Conservation (phyloP, 2,329 filamentous ascomycete species). For the Aspergillus floridensis region DNA sequence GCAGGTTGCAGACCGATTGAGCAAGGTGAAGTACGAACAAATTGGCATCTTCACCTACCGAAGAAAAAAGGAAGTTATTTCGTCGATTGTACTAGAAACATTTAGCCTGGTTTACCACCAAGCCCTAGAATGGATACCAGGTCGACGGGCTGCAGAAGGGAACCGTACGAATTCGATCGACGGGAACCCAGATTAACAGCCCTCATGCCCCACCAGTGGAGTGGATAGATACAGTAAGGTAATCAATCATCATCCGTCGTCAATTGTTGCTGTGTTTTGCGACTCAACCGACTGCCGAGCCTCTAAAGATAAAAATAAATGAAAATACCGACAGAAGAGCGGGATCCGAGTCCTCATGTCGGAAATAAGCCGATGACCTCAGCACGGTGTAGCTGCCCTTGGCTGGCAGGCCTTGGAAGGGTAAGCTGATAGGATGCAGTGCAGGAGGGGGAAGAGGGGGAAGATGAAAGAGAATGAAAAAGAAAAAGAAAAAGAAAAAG, state of each 20-base stretch:
- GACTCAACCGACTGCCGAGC: not conserved
- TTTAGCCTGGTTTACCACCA: no score
- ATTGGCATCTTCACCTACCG: not conserved
- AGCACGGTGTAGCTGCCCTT: not conserved
- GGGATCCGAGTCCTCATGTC: not conserved
- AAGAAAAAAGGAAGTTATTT: not conserved
- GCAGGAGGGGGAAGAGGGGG: not conserved
- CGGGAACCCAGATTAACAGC: not conserved
- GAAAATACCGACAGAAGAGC: no score
- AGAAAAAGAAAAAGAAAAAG: not conserved
- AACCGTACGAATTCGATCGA: not conserved
- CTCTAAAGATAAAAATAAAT: not conserved
- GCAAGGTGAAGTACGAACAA: not conserved
- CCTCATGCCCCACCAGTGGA: not conserved
- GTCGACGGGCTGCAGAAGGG: not conserved
- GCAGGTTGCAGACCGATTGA: not conserved
- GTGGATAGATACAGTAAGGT: not conserved
- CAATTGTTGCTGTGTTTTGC: not conserved
- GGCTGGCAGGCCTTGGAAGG: not conserved
- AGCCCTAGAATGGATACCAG: no score
- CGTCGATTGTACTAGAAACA: no score
- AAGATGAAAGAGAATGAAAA: not conserved
- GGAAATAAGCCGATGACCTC: not conserved
- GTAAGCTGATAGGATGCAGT: not conserved
- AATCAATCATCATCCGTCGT: not conserved